A percentile compares a stretch with the other conserved stretches of the same genome.
phyloP scores from a whole-genome alignment of 2,329 filamentous ascomycete genomes.

The Aspergillus amoenus region DNA sequence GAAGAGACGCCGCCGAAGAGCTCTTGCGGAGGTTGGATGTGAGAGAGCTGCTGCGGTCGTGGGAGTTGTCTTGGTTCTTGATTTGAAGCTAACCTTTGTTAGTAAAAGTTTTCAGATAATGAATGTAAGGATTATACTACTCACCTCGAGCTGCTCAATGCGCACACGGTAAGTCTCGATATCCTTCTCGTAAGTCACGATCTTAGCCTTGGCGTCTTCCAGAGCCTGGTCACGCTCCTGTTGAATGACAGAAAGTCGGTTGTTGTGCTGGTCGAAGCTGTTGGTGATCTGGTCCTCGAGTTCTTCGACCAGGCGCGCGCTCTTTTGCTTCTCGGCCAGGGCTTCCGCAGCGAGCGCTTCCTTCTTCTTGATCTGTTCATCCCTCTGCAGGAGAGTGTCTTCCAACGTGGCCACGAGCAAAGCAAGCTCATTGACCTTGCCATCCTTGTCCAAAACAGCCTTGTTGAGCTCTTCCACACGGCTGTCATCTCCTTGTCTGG shows the following conservation, averaged over 20 bases:
- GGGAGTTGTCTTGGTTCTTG: conserved; percentile 44
- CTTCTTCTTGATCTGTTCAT: conserved; percentile 47
- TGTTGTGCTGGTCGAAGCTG: conserved; percentile 94
- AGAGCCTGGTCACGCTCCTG: conserved; percentile 72
- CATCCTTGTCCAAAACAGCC: conserved; percentile 47
- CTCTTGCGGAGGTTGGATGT: conserved; percentile 80
- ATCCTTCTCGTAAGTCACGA: conserved; percentile 64
- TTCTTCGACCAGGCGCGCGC: conserved; percentile 87
- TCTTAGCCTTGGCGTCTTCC: conserved; percentile 72
- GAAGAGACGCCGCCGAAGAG: conserved; percentile 75
- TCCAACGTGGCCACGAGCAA: conserved; percentile 48
- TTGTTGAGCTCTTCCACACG: conserved; percentile 40
- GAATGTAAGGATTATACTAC: conserved; percentile 19
- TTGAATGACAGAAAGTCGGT: conserved; percentile 80
- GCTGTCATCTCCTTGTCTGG: conserved; percentile 35
- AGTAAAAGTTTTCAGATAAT: conserved; percentile 12
- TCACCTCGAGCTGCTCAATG: conserved; percentile 74
- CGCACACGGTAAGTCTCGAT: conserved; percentile 56
- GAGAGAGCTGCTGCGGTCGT: conserved; percentile 58
- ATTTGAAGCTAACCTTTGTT: conserved; percentile 37
- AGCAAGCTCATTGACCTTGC: conserved; percentile 57
- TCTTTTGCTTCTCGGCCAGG: conserved; percentile 76
- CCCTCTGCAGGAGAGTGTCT: conserved; percentile 45
- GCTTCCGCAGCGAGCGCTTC: conserved; percentile 51
- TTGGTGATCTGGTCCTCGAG: conserved; percentile 93